Conservation (phyloP, 108 stramenopile species). For the Fragilaria crotonensis region DNA sequence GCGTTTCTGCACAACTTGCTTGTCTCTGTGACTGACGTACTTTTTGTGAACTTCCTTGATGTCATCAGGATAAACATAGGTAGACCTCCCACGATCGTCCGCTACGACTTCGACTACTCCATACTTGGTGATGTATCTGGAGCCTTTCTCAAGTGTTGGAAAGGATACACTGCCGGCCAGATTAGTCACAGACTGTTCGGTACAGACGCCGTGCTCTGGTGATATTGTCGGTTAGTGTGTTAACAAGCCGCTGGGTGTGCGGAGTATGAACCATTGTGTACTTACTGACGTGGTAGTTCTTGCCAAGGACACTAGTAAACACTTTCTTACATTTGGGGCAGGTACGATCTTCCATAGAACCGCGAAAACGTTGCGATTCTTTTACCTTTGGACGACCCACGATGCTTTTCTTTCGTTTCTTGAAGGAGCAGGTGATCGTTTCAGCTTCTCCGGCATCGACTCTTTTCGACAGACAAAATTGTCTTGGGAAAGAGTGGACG, state of each 20-base stretch:
- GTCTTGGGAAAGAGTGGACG: conserved; percentile 2
- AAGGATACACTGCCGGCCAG: conserved; percentile 3
- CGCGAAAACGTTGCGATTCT: conserved; percentile 23
- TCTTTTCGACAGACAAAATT: conserved; percentile 21
- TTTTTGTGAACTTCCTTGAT: neutral
- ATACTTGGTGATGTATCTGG: conserved; percentile 41
- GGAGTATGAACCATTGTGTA: no score
- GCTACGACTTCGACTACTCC: conserved; percentile 69
- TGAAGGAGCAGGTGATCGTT: neutral
- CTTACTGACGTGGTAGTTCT: conserved; percentile 36
- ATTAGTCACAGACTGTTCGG: neutral
- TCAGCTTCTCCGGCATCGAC: neutral
- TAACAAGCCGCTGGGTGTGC: neutral
- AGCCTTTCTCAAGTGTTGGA: conserved; percentile 38
- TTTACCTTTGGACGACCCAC: conserved; percentile 1
- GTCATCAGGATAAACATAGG: neutral
- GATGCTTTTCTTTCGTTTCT: no score
- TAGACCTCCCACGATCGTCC: conserved; percentile 46
- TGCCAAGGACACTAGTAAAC: conserved; percentile 34
- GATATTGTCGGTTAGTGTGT: neutral
- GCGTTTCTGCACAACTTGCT: neutral
- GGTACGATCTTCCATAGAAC: conserved; percentile 24
- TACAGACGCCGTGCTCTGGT: conserved; percentile 26
- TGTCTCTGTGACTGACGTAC: neutral
- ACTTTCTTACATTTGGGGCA: conserved; percentile 43